Conservation (phyloP, 257 asterid genomes). For the Solanum tarapatanum region DNA sequence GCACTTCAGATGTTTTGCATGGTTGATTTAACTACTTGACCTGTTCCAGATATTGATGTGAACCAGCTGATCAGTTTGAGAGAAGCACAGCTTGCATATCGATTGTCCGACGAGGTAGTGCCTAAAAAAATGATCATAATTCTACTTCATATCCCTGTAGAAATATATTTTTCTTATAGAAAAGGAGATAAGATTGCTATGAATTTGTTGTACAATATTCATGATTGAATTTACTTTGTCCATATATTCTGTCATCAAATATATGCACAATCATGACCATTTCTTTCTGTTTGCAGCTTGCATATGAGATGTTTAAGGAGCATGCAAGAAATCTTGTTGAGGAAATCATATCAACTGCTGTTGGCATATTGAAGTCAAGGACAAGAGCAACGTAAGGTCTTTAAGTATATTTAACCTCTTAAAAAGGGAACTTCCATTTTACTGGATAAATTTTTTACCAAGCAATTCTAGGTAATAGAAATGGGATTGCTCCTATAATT, state of each 20-base stretch:
- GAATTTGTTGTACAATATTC: not conserved
- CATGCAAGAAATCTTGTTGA: conserved; percentile 82
- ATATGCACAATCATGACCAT: not conserved
- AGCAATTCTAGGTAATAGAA: not conserved
- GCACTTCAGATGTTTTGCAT: conserved; percentile 4
- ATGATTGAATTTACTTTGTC: not conserved
- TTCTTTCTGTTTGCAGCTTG: conserved; percentile 45
- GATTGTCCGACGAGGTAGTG: conserved; percentile 73
- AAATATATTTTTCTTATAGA: not conserved
- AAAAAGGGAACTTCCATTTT: not conserved
- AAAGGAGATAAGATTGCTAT: not conserved
- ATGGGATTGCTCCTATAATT: not conserved
- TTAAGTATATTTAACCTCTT: not conserved
- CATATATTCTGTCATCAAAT: not conserved
- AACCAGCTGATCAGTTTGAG: conserved; percentile 67
- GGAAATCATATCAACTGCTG: conserved; percentile 60
- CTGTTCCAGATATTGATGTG: conserved; percentile 50
- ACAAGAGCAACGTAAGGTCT: conserved; percentile 47
- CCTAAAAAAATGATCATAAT: not conserved
- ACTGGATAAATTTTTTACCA: not conserved
- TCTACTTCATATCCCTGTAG: not conserved
- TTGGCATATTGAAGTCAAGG: conserved; percentile 63
- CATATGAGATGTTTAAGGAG: conserved; percentile 86
- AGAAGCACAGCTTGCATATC: conserved; percentile 76
- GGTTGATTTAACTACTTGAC: not conserved